A percentile compares a stretch with the other conserved stretches of the same genome.
phyloP scores from a whole-genome alignment of 345 rosid species.

The Salix dunnii region DNA sequence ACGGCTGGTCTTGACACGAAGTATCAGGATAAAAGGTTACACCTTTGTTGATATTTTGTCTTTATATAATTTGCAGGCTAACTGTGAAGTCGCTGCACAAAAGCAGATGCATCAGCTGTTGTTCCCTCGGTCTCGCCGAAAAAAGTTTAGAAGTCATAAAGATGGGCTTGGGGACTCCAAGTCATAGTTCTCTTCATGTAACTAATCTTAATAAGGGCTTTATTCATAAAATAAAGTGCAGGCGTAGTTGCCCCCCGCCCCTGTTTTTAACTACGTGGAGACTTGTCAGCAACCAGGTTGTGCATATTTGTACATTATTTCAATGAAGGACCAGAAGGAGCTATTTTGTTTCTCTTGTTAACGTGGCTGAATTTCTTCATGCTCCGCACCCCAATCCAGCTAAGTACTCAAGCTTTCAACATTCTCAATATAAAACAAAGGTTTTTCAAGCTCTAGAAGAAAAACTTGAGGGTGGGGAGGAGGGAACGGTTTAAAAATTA shows the following conservation, averaged over 20 bases:
- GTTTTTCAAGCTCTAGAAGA: not conserved
- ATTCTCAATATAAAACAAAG: too few relatives aligned
- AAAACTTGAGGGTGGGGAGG: not conserved
- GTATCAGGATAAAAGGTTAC: not conserved
- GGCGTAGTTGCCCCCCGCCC: not conserved
- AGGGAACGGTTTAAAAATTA: not conserved
- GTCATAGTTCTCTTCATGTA: constrained; percentile 10
- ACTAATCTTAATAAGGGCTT: not conserved
- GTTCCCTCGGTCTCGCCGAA: constrained; percentile 74
- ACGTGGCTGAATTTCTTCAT: not conserved
- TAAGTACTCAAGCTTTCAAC: too few relatives aligned
- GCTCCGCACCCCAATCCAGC: not conserved
- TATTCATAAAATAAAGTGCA: not conserved
- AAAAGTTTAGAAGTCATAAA: constrained; percentile 54
- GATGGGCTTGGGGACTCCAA: constrained; percentile 33
- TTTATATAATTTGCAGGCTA: constrained; percentile 46
- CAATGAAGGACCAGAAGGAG: not conserved
- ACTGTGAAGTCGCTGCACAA: constrained; percentile 68
- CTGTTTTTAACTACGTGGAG: not conserved
- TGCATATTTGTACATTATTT: not conserved
- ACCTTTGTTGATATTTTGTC: not conserved
- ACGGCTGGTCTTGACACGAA: not conserved
- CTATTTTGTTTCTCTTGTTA: not conserved
- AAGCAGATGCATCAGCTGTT: constrained; percentile 80
- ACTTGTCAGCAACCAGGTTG: not conserved